These are phyloP conservation scores for Pyrenophora tritici-repentis DNA, from an alignment of 2,329 filamentous ascomycete genomes.

Conservation along the genomic window DNA sequence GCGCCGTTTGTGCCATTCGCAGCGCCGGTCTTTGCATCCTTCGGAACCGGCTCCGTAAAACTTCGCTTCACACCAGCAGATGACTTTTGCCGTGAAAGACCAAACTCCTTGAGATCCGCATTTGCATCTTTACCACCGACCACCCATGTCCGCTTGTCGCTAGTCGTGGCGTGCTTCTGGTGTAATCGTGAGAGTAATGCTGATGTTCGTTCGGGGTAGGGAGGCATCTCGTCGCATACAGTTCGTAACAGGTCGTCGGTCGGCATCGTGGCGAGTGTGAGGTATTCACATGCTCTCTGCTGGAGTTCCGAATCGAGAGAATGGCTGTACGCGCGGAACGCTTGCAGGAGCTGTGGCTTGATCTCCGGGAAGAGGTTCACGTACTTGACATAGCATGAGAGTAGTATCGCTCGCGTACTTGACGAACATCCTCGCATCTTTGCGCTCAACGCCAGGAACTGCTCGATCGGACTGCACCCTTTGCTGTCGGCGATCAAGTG, in stretches of 20 bases:
- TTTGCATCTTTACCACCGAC: slow-evolving; percentile 97
- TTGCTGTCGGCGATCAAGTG: slow-evolving; percentile 92
- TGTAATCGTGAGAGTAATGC: slow-evolving; percentile 89
- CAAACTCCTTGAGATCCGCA: slow-evolving; percentile 76
- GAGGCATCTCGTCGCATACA: slow-evolving; percentile 97
- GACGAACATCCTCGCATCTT: slow-evolving; percentile 91
- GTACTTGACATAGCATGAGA: slow-evolving; percentile 96
- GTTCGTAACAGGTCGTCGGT: slow-evolving; percentile 91
- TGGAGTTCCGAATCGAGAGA: slow-evolving; percentile 94
- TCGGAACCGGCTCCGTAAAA: slow-evolving; percentile 64
- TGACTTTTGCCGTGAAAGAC: slow-evolving; percentile 70
- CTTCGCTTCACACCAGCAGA: slow-evolving; percentile 78
- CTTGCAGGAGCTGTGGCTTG: slow-evolving; percentile 88
- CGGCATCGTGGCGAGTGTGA: slow-evolving; percentile 80
- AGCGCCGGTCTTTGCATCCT: slow-evolving; percentile 32
- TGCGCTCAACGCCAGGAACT: slow-evolving; percentile 87
- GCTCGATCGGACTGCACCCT: slow-evolving; percentile 94
- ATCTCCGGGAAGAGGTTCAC: slow-evolving; percentile 99
- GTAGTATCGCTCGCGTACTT: slow-evolving; percentile 86
- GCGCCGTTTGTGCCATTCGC: slow-evolving; percentile 54
- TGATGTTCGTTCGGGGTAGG: slow-evolving; percentile 92
- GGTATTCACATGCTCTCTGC: slow-evolving; percentile 93
- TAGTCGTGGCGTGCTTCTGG: slow-evolving; percentile 90
- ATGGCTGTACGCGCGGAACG: slow-evolving; percentile 91
- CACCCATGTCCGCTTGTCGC: slow-evolving; percentile 95